Base-by-base conservation (phyloP, 177 flowering plant genomes). In the Vitis hybrid region DNA sequence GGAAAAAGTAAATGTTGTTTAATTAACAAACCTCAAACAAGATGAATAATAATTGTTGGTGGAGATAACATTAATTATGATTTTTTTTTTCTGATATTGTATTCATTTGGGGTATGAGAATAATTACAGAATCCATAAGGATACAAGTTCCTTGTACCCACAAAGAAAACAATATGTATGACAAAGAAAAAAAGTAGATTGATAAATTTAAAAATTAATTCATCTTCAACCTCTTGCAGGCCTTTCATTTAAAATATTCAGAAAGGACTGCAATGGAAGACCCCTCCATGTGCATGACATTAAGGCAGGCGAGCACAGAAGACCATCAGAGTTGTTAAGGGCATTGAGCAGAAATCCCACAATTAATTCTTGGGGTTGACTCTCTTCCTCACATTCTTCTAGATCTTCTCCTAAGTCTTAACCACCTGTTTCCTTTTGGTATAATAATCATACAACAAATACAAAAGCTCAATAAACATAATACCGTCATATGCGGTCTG, bases 251-350 rank as follows among this genome's bases (percentile, higher is more conserved):
- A 59, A 69, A 72, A 67, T 66, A 76, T 56, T 57, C 64, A 71
- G 67, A 77, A 68, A 73, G n/a, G 51, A 67, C 65, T 64, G 76
- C 76, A 60, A 18, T 14, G 24, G 41, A 69, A 78, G 81, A 75
- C 76, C 81, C 81, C 81, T 78, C 78, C 81, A 78, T 78, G 81
- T 78, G 81, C 78, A 71, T 7, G 32, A 61, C 71, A 78, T 71
- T 74, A 58, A 74, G 73, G 75, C 80, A 69, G 74, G 76, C 58
- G 68, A 69, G 27, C 63, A 54, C 64, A 63, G 32, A 15, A 54
- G 56, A 54, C 52, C 48, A 27, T 11, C 27, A 71, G 57, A 41
- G 55, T 67, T 63, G 67, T 67, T 55, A 63, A 67, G 49, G 50
- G 62, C 54, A 63, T 62, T 56, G 58, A 73, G 41, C 66, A 51